Base-by-base conservation (phyloP, 2,329 filamentous ascomycete species). In the Parastagonospora avenae region DNA sequence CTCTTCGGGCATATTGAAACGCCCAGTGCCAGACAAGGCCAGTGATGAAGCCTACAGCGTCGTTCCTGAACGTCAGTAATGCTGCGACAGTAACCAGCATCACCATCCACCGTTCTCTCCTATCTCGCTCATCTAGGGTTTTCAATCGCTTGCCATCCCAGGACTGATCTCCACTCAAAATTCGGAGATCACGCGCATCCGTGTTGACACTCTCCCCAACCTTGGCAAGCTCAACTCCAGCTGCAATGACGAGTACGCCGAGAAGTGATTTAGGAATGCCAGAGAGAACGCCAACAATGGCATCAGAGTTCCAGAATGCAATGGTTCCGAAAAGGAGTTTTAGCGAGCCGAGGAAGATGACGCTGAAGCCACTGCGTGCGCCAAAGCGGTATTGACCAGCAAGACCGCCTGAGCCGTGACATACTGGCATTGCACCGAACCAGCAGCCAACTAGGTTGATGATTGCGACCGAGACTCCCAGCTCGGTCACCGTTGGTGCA, bases 351-450 rank as follows among this genome's bases (percentile, higher is more conserved):
- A 97, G 83, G 19, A 96, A 70, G 46, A 97, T 85, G 54, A 97
- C 82, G 62, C 88, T 92, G 0, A 91, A 85, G 8, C 93, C 93
- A 52, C 90, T 95, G 41, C 93, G 86, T 4, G 93, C 92, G 0
- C 93, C 93, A 62, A 97, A 97, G 4, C 91, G 86, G 71, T 91
- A 91, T 71, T 97, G 93, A 0, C 89, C 94, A 4, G 94, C 94
- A 0, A 97, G 79, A 0, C 93, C 93, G 2, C 93, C 93, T 0
- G 91, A 91, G 4, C 93, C 93, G 70, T 97, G 94, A 68, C 94
- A 97, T 4, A 94, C 86, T 2, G 93, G 94, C 94, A 97, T 97
- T 4, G 89, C 89, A 41, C 92, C 92, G 64, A 96, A 95, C 90
- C 91, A 96, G 64, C 90, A 92, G 12, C 89, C 89, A 1, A 89